Evolutionary conservation across 2,329 filamentous ascomycete genomes (phyloP).

Genomic region (Colletotrichum sp.): DNA sequence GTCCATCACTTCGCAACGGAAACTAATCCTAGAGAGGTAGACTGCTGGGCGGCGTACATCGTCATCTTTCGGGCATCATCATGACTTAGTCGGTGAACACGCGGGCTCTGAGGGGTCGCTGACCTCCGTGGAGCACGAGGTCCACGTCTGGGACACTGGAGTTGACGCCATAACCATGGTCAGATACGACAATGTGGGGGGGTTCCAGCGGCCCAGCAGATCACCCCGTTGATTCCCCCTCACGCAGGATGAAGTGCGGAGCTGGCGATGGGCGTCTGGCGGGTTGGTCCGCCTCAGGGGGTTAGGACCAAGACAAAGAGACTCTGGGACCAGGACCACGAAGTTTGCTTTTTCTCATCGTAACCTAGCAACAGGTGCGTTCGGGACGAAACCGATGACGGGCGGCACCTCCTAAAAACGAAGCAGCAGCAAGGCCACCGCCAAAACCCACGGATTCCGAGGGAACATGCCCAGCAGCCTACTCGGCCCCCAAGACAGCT

Average conservation of each 20-base stretch:
- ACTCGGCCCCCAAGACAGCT: neutral
- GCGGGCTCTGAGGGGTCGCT: neutral
- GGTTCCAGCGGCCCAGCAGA: neutral
- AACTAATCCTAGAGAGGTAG: neutral
- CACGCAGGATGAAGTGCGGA: conserved; percentile 5
- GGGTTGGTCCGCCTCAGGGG: neutral
- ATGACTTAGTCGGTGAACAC: neutral
- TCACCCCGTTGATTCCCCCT: neutral
- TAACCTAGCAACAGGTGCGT: neutral
- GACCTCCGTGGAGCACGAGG: neutral
- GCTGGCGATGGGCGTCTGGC: neutral
- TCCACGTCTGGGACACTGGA: neutral
- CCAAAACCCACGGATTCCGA: neutral
- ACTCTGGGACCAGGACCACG: neutral
- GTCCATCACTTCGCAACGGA: neutral
- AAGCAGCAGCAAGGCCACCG: neutral
- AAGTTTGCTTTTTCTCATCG: neutral
- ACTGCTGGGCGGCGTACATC: neutral
- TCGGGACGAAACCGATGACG: neutral
- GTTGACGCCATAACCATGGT: conserved; percentile 6
- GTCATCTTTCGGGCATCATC: neutral
- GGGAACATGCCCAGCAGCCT: neutral
- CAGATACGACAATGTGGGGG: conserved; percentile 9
- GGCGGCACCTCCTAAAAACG: neutral
- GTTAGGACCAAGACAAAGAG: neutral